Base-by-base conservation (phyloP, 169 alveolate genomes). In the Cryptosporidium parvum region DNA sequence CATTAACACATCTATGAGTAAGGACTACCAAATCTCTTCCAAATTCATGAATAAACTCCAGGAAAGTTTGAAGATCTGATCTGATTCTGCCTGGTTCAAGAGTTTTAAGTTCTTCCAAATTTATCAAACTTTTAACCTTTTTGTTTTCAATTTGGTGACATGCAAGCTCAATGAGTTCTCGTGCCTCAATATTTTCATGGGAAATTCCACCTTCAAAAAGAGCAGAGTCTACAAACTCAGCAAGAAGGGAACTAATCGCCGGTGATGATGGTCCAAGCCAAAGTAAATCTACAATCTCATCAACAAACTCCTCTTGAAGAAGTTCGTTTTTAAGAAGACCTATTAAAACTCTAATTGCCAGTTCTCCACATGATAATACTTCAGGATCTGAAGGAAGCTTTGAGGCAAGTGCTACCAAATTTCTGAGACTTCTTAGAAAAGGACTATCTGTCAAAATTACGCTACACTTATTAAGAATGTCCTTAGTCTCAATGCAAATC, bases 191-290 rank as follows among this genome's bases (percentile, higher is more conserved):
- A 21, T 80, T 80, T n/a, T 80, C 69, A 14, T 80, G 89, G 29
- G 75, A 59, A 33, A 80, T 80, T 37, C 89, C 89, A 61, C 89
- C 89, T 31, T 80, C 75, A 80, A 80, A 80, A 16, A 80, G 62
- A 21, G 89, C 59, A 80, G 45, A 44, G 23, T 80, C 75, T 6
- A 80, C 59, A 65, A 80, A 80, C 26, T 73, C 86, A 10, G 70
- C 70, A 35, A 80, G 75, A 26, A 65, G 48, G 33, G 68, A 42
- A 4, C 89, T 51, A 29, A 73, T 73, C n/a, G 2, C 56, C 18
- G 70, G 33, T 5, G 73, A 39, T 2, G 86, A 59, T 45, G 68
- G 85, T 0, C 39, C 48, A 9, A 80, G 53, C 89, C 89, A 80
- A 42, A 80, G 29, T 37, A 80, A 48, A 33, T 80, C 89, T 7